Percentiles rank a stretch among this genome's conserved stretches.
Conservation (phyloP, 106 monocot species). For the Dactylorhiza incarnata region DNA sequence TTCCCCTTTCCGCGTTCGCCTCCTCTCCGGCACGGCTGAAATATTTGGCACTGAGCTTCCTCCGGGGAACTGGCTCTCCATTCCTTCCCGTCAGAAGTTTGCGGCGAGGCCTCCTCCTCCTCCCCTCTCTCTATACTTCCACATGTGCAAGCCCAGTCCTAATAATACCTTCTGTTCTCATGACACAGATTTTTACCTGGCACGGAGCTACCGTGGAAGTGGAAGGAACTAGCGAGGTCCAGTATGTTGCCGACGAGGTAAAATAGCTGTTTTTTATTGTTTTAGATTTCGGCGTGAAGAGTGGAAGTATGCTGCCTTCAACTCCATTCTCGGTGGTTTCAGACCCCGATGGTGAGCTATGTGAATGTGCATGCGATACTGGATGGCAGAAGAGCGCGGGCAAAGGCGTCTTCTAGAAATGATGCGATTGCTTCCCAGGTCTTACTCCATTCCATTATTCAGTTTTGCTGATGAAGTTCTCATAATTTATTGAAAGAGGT, state of each 20-base stretch:
- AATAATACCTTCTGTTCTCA: not conserved
- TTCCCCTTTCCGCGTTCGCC: slow-evolving; percentile 46
- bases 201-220: slow-evolving; percentile 79
- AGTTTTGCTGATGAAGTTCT: not conserved
- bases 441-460: not conserved
- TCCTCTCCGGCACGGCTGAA: slow-evolving; percentile 80
- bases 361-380: slow-evolving; percentile 94
- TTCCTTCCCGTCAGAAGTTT: slow-evolving; percentile 68
- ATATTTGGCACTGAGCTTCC: slow-evolving; percentile 94
- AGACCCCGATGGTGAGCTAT: slow-evolving; percentile 98
- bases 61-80: slow-evolving; percentile 65
- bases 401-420: slow-evolving; percentile 36
- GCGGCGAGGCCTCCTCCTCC: slow-evolving; percentile 24
- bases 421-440: slow-evolving; percentile 59
- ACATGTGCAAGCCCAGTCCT: not conserved
- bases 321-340: slow-evolving; percentile 1
- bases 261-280: slow-evolving; percentile 1
- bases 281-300: not conserved
- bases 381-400: slow-evolving; percentile 67
- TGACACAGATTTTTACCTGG: slow-evolving; percentile 82
- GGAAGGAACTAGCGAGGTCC: slow-evolving; percentile 77
- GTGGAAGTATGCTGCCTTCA: not conserved
- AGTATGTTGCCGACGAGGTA: slow-evolving; percentile 93
- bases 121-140: not conserved
- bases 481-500: no score